Base-by-base conservation (phyloP, 148 eudicot genomes). In the Mesembryanthemum crystallinum region DNA sequence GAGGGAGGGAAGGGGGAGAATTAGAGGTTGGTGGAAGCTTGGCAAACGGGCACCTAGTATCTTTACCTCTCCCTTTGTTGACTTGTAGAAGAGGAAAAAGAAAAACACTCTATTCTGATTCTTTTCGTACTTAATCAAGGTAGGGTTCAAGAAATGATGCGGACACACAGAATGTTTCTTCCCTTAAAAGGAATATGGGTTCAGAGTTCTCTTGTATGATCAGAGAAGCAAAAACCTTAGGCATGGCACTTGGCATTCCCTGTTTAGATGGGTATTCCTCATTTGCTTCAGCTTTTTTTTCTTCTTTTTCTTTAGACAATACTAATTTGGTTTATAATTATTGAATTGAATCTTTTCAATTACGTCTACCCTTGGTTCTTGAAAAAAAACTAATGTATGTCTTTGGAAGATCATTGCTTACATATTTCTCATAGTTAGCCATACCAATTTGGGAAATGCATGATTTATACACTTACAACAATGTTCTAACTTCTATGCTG, bases 141-240 rank as follows among this genome's bases (percentile, higher is more conserved):
- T 83, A 94, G 98, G 86, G 80, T 71, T 58, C 59, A 21, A 83
- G 64, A 83, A 92, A 83, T 71, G 96, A 83, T 65, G 78, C 74
- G 28, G 81, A 85, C 55, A 67, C 83, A 67, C 66, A 77, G 7
- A 84, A 92, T 51, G 80, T 52, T 59, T 61, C 85, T 39, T 83
- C 97, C 71, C 84, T 92, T 23, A 80, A 76, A 72, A 88, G 97
- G 84, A 94, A 94, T 82, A 86, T 78, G 92, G 98, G 98, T 39
- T 94, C 98, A 55, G 96, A 84, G 73, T 94, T 94, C 80, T 94
- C 97, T 39, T 83, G 98, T 77, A 89, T 92, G 92, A 81, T 94
- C 75, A 88, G 84, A 83, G 98, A 92, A 83, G 97, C 96, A 61
- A 94, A 92, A 83, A 49, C 76, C 47, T 81, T 94, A 13, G 96